phyloP scores from a whole-genome alignment of 306 rosid species.

The Cyclanthera cordifolia region DNA sequence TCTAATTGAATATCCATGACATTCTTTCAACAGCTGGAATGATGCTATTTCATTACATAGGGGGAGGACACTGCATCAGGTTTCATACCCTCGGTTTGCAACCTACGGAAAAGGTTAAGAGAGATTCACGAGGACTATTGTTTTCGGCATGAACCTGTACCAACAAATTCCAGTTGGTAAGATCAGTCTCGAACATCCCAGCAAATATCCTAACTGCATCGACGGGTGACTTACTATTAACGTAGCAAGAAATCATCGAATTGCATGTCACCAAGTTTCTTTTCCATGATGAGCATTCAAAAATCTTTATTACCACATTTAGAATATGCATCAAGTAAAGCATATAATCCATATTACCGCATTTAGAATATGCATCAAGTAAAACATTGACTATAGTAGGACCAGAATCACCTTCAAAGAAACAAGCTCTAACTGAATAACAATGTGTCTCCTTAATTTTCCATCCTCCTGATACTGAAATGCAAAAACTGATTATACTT shows the following conservation, averaged over 20 bases:
- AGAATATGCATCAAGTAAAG: constrained; percentile 76
- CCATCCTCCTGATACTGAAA: constrained; percentile 25
- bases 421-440: constrained; percentile 50
- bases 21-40: constrained; percentile 44
- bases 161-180: constrained; percentile 89
- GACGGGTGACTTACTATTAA: constrained; percentile 41
- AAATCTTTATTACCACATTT: constrained; percentile 53
- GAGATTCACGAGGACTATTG: constrained; percentile 50
- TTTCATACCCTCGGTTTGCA: constrained; percentile 62
- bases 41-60: constrained; percentile 63
- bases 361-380: constrained; percentile 85
- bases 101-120: constrained; percentile 32
- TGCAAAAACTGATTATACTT: constrained; percentile 45
- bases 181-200: constrained; percentile 54
- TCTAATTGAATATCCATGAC: constrained; percentile 66
- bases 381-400: constrained; percentile 60
- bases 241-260: constrained; percentile 62
- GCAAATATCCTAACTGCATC: constrained; percentile 45
- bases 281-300: constrained; percentile 40
- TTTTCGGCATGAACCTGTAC: constrained; percentile 63
- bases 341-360: constrained; percentile 56
- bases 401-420: constrained; percentile 26
- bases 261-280: constrained; percentile 53
- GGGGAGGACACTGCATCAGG: constrained; percentile 64
- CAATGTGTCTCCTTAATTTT: constrained; percentile 71